phyloP scores from a whole-genome alignment of 2,329 filamentous ascomycete genomes.

The Blastomyces gilchristii region DNA sequence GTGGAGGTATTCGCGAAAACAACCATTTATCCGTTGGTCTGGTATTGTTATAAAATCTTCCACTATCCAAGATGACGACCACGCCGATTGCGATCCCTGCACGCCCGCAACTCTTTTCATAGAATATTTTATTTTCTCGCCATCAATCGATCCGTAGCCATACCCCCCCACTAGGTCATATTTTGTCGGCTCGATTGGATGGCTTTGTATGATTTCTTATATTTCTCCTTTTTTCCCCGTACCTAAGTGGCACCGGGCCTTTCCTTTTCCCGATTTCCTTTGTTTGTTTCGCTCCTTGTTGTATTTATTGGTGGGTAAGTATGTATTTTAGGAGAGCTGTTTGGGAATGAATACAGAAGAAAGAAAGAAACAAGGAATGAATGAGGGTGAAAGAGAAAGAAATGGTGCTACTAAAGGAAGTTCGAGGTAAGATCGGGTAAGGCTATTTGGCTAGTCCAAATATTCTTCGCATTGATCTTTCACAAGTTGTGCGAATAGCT shows the following conservation, averaged over 20 bases:
- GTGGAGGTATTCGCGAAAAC: constrained; percentile 11
- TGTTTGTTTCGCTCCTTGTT: constrained; percentile 22
- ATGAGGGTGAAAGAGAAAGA: not conserved
- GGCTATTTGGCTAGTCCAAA: constrained; percentile 21
- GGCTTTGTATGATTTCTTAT: constrained; percentile 6
- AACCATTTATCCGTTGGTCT: not conserved
- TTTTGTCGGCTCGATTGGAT: not conserved
- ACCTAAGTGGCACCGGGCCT: not conserved
- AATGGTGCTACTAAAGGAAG: not conserved
- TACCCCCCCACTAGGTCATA: not conserved
- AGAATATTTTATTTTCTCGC: not conserved
- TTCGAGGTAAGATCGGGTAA: constrained; percentile 37
- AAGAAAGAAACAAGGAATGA: constrained; percentile 1
- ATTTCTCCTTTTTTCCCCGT: not conserved
- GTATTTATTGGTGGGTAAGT: constrained; percentile 31
- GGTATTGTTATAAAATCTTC: not conserved
- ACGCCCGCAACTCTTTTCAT: not conserved
- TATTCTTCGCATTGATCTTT: constrained; percentile 16
- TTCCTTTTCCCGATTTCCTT: constrained; percentile 25
- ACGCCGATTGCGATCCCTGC: not conserved
- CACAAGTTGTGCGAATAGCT: constrained; percentile 6
- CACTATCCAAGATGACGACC: not conserved
- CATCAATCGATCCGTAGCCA: not conserved
- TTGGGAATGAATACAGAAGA: constrained; percentile 12
- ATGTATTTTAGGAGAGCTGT: constrained; percentile 31